Evolutionary conservation across 768 basidiomycete species (phyloP), one percentile per base, ranked within the genome.

Genomic region (Stropharia rugosoannulata): DNA sequence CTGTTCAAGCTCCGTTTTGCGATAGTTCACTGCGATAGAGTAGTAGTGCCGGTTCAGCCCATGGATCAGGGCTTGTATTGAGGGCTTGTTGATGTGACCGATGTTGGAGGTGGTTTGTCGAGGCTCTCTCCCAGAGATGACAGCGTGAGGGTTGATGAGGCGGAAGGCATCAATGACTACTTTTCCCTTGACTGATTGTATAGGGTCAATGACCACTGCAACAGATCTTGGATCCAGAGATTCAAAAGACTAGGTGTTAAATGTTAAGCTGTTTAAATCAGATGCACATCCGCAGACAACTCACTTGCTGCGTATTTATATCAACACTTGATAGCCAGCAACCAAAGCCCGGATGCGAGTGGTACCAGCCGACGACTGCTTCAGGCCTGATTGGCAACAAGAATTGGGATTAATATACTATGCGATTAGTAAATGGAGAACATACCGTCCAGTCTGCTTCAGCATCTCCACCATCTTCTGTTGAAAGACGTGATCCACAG

Each of bases 161-260:
- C 97, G 89, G 80, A 99, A 99, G 2, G 97, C 97, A 73, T 98
- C 97, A 60, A 99, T 98, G 48, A 98, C 97, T 41, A 99, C 97
- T 72, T 98, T 99, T 51, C 92, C 92, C 72, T 95, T 96, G 66
- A 99, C 97, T 39, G 95, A 98, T 72, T 98, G 97, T 65, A 98
- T 98, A 37, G 97, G 97, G 73, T 99, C 97, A 59, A 98, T 85
- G 60, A 98, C 96, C 51, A 98, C 95, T 19, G 96, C 95, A 22
- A 99, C 96, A 22, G 95, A 94, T 57, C 95, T 89, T 44, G 87
- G 78, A 67, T 98, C 87, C 61, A 98, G 86, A 59, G 87, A 89
- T 74, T 99, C 97, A 70, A 99, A 99, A 4, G 95, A 98, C 95
- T 99, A 60, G 38, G 51, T 38, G 54, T 27, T 35, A 40, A 47